phyloP scores from a whole-genome alignment of 192 early-diverging fungal species.

The Coemansia furcata region DNA sequence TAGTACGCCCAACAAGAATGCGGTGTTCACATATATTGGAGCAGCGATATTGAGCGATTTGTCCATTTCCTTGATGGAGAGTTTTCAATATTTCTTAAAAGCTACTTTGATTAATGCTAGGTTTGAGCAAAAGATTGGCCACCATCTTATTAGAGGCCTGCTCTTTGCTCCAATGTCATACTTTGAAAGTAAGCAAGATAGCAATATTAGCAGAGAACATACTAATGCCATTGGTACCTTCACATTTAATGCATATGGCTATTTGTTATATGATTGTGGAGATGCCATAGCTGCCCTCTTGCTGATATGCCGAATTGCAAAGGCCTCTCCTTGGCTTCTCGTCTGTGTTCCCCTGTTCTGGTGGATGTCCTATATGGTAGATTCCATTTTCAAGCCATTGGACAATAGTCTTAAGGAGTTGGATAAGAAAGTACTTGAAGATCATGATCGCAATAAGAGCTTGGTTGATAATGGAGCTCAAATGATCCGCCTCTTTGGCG shows the following conservation, averaged over 20 bases:
- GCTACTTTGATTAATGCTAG: not conserved
- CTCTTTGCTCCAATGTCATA: not conserved
- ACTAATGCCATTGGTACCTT: not conserved
- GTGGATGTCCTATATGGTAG: not conserved
- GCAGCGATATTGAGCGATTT: not conserved
- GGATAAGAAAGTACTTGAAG: not conserved
- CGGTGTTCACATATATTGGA: not conserved
- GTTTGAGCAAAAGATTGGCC: not conserved
- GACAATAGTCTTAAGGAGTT: not conserved
- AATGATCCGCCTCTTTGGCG: constrained; percentile 63
- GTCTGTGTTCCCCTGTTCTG: not conserved
- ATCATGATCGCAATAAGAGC: not conserved
- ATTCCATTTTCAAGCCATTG: not conserved
- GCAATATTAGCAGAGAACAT: not conserved
- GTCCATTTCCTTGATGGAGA: too few relatives aligned
- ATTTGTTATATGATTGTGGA: not conserved
- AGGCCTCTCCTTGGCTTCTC: not conserved
- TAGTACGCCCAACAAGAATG: not conserved
- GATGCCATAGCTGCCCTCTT: not conserved
- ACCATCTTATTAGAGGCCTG: not conserved
- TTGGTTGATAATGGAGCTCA: constrained; percentile 13
- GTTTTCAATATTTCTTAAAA: not conserved
- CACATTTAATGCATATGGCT: not conserved
- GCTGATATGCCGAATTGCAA: not conserved
- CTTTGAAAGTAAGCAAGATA: not conserved